phyloP scores from a whole-genome alignment of 441 rosid genomes.

The Mallotus japonicus region DNA sequence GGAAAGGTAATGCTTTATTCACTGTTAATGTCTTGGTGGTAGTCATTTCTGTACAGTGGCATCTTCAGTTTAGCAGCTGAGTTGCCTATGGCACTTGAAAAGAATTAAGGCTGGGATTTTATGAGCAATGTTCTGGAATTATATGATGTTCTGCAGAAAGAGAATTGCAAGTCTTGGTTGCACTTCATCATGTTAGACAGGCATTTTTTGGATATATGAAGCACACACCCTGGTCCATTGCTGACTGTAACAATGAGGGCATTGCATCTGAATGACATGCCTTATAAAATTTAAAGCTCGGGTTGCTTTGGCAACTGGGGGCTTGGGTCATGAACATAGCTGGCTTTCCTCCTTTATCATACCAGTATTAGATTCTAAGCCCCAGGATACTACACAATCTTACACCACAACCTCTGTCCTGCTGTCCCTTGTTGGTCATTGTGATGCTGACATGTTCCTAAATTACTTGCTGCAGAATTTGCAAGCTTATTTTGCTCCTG shows the following conservation, averaged over 20 bases:
- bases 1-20: constrained; percentile 60
- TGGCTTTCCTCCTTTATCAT: neutral
- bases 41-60: neutral
- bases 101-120: neutral
- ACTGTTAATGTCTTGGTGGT: neutral
- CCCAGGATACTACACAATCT: neutral
- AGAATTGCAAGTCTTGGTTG: constrained; percentile 11
- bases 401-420: neutral
- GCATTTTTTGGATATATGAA: constrained; percentile 2
- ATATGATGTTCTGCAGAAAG: neutral
- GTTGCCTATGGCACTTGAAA: neutral
- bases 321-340: neutral
- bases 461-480: neutral
- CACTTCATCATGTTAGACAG: neutral
- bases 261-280: too few species aligned
- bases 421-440: neutral
- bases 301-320: neutral
- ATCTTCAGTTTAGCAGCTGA: constrained; percentile 1
- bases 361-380: neutral
- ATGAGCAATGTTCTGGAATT: neutral
- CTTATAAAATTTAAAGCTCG: neutral
- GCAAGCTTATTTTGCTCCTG: neutral
- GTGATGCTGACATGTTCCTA: neutral
- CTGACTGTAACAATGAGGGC: neutral
- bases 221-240: neutral